Evolutionary conservation across 495 filamentous ascomycete species (phyloP).

Genomic region (Penicillium paxilli): DNA sequence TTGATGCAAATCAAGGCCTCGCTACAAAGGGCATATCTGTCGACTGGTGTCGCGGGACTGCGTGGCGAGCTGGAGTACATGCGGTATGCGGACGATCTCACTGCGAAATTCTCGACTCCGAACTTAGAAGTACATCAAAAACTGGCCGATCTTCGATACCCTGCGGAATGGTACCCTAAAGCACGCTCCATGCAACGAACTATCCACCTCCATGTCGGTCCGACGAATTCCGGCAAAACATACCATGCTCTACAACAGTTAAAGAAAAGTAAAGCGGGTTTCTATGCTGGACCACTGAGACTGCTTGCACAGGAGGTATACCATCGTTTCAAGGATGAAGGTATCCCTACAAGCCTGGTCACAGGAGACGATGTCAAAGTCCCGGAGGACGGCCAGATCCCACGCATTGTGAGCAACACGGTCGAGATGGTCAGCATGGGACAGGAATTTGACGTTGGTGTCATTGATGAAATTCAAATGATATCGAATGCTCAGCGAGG

Average conservation of each 20-base stretch:
- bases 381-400: conserved; percentile 41
- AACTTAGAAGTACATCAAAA: conserved; percentile 59
- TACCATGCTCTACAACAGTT: conserved; percentile 92
- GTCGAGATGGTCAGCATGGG: conserved; percentile 93
- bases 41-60: conserved; percentile 47
- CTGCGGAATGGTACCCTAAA: conserved; percentile 86
- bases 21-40: conserved; percentile 58
- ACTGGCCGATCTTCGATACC: conserved; percentile 78
- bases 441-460: conserved; percentile 74
- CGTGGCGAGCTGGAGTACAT: conserved; percentile 57
- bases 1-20: conserved; percentile 27
- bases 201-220: conserved; percentile 91
- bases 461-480: conserved; percentile 99
- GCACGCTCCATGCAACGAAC: conserved; percentile 77
- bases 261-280: conserved; percentile 69
- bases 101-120: conserved; percentile 41
- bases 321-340: conserved; percentile 72
- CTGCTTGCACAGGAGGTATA: conserved; percentile 94
- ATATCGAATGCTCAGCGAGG: conserved; percentile 77
- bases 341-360: conserved; percentile 72
- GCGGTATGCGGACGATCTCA: conserved; percentile 54
- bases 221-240: conserved; percentile 98
- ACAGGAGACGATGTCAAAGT: conserved; percentile 86
- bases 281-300: conserved; percentile 90
- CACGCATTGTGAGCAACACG: conserved; percentile 76